Evolutionary conservation across 495 filamentous ascomycete species (phyloP), one percentile per base, ranked within the genome.

Genomic region (Cercophora samala): DNA sequence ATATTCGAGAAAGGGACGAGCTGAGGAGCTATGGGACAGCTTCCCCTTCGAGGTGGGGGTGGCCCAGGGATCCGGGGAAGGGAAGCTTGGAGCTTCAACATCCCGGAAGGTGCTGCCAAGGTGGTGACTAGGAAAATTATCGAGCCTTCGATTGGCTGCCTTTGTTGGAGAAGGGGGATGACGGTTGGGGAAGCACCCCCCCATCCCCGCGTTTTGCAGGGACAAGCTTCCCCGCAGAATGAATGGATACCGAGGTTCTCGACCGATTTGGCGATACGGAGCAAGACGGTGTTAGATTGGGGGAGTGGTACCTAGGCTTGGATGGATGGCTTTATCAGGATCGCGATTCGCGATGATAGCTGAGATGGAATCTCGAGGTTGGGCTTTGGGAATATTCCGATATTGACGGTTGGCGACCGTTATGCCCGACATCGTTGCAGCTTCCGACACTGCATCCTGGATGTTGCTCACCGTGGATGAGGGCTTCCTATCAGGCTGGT

Each of bases 181-280:
- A 9, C 37, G 15, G 13, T 11, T 46, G 8, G 37, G 37, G 37
- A 18, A 56, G 6, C 9, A 22, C 2, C 13, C 21, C 19, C 29
- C 23, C 25, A 46, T 70, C 66, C 60, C 68, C 68, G 65, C 68
- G 68, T 65, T 63, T 68, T 56, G 51, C 68, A 68, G 58, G 65
- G 68, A 62, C 61, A 52, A 61, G 62, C 51, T 70, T 67, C 65
- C 65, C 68, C 68, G 51, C 58, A 62, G 46, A 25, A 23, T 22
- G 55, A 37, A 46, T 22, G 23, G 18, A n/a, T 67, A 62, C 68
- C 68, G 68, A 69, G 68, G 68, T 64, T 67, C 23, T 29, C 32
- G 53, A 46, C 65, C 29, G 52, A 67, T 67, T 58, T 19, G 65
- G 60, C 26, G 52, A 42, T 42, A 29, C 37, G 37, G 37, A 46